These are phyloP conservation scores for Blastobotrys indianensis DNA, from an alignment of 1,139 yeast genomes.

Conservation along the genomic window DNA sequence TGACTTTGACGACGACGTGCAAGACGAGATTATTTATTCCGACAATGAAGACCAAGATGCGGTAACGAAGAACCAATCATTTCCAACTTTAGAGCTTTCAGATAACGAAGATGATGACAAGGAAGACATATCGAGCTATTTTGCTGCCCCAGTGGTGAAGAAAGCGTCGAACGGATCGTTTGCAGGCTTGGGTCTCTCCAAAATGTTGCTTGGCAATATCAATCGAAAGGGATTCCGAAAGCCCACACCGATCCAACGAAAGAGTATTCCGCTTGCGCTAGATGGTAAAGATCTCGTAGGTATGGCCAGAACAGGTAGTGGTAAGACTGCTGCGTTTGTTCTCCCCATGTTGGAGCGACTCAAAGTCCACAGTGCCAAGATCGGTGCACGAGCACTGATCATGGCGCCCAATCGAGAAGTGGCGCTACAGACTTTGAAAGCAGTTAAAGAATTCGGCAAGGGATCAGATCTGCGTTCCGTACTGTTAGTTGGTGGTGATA, in stretches of 20 bases:
- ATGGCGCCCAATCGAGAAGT: slow-evolving; percentile 91
- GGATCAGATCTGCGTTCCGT: slow-evolving; percentile 81
- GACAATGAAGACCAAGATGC: slow-evolving; percentile 41
- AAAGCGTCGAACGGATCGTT: slow-evolving; percentile 59
- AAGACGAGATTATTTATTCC: slow-evolving; percentile 53
- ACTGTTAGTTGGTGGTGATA: slow-evolving; percentile 92
- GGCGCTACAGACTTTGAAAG: slow-evolving; percentile 87
- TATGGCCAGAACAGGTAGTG: slow-evolving; percentile 99
- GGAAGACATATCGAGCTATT: slow-evolving; percentile 45
- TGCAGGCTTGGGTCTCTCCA: slow-evolving; percentile 84
- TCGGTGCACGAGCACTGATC: slow-evolving; percentile 84
- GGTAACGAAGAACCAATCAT: slow-evolving; percentile 31
- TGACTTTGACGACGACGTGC: slow-evolving; percentile 32
- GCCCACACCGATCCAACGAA: slow-evolving; percentile 97
- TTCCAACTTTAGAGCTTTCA: slow-evolving; percentile 64
- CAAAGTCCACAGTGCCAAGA: slow-evolving; percentile 75
- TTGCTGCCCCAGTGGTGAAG: slow-evolving; percentile 57
- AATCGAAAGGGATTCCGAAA: slow-evolving; percentile 82
- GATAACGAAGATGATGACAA: slow-evolving; percentile 52
- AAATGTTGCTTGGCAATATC: slow-evolving; percentile 62
- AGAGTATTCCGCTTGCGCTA: slow-evolving; percentile 84
- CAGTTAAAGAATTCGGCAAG: slow-evolving; percentile 77
- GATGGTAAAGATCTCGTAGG: slow-evolving; percentile 94
- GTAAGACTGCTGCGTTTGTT: slow-evolving; percentile 98
- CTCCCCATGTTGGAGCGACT: slow-evolving; percentile 84